Base-by-base conservation (phyloP, 2,329 filamentous ascomycete genomes). In the Penicillium sp. region DNA sequence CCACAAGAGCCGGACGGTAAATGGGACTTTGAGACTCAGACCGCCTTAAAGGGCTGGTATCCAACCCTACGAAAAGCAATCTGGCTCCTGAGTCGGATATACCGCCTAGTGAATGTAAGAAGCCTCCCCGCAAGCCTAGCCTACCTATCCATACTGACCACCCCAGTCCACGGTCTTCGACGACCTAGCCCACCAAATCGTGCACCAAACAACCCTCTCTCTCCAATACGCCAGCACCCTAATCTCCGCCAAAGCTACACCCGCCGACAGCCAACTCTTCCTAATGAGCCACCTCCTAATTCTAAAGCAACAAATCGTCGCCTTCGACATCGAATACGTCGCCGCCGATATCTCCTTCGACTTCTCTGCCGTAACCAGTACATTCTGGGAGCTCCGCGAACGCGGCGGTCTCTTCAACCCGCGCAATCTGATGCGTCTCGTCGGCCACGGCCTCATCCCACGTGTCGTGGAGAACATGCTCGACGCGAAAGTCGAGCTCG, bases 271-370 rank as follows among this genome's bases (percentile, higher is more conserved):
- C 0, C 89, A 96, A 63, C 82, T 99, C 5, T 99, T 99, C 75
- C 87, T 97, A 68, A 88, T 99, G 66, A 94, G 93, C 65, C 96
- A 99, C 70, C 82, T 99, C 2, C 87, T 99, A 47, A 88, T 97
- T 47, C 84, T 99, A 49, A 97, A 97, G 74, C 95, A 97, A 70
- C 90, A 97, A 71, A 89, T 99, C 49, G 87, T 99, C 26, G 92
- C 92, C 10, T 91, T 99, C 59, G 94, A 99, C 75, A 97, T 99
- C 62, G 92, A 88, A 69, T 88, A 83, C 65, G 83, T 87, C 19
- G 82, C 83, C 2, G 84, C 85, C 4, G 85, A 88, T 59, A 77
- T 88, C 45, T 81, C 82, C 14, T 81, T 88, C 68, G 85, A 88
- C 71, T 87, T 88, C 69, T 85, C 84, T n/a, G 81, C 79, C 47